Evolutionary conservation across 345 rosid genomes (phyloP).

Genomic region (Heritiera fomes): DNA sequence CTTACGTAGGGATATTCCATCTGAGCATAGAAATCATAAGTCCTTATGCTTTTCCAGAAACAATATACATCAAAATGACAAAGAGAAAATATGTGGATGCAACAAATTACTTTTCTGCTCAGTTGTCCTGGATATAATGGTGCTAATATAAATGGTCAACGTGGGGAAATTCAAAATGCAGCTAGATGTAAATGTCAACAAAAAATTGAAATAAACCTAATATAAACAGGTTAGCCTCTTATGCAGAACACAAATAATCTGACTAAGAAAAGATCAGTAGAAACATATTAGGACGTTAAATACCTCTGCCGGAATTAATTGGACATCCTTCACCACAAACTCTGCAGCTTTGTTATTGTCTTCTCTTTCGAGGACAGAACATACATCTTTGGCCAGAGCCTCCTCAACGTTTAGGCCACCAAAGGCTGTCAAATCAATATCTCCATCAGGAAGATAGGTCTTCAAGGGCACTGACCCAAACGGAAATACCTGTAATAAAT

Average conservation of each 20-base stretch:
- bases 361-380: constrained; percentile 68
- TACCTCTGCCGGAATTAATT: constrained; percentile 79
- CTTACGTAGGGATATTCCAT: not conserved
- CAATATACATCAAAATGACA: not conserved
- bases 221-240: not conserved
- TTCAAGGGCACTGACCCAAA: constrained; percentile 93
- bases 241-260: not conserved
- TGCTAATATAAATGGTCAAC: not conserved
- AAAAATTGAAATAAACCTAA: not conserved
- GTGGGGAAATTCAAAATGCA: not conserved
- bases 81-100: not conserved
- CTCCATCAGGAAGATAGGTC: constrained; percentile 98
- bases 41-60: not conserved
- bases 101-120: not conserved
- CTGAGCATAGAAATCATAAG: not conserved
- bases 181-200: not conserved
- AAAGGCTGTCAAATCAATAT: constrained; percentile 87
- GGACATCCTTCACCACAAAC: constrained; percentile 74
- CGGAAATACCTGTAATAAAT: constrained; percentile 64
- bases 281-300: constrained; percentile 21
- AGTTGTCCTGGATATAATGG: not conserved
- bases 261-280: constrained; percentile 9
- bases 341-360: constrained; percentile 51
- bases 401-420: constrained; percentile 59
- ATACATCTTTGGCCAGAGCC: constrained; percentile 58